These are phyloP conservation scores for Epichloe scottii DNA, from an alignment of 2,329 filamentous ascomycete genomes.

Conservation along the genomic window DNA sequence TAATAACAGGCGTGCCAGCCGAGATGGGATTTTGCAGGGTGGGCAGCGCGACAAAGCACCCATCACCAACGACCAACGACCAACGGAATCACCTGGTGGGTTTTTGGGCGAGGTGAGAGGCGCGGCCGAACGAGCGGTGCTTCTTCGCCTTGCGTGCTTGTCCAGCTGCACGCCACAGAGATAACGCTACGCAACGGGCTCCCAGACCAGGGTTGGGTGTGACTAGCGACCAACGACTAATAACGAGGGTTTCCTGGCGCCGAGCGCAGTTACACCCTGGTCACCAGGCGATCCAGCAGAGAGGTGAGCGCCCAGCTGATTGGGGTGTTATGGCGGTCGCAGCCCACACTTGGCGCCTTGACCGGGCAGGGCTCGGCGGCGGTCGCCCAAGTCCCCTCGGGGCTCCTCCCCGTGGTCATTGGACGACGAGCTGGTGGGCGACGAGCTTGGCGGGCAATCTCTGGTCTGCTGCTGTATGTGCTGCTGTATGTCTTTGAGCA, in stretches of 20 bases:
- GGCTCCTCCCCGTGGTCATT: not conserved
- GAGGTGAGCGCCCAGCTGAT: slow-evolving; percentile 3
- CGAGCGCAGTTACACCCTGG: slow-evolving; percentile 5
- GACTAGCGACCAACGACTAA: not conserved
- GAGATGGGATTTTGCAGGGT: not conserved
- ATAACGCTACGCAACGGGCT: not conserved
- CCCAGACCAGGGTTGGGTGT: not conserved
- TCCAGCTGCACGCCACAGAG: not conserved
- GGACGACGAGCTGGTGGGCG: not conserved
- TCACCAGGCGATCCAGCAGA: slow-evolving; percentile 4
- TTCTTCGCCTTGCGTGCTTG: not conserved
- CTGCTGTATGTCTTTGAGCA: not conserved
- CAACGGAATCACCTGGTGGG: no score
- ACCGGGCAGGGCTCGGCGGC: not conserved
- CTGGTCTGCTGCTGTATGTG: not conserved
- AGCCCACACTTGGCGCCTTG: not conserved
- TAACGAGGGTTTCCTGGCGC: slow-evolving; percentile 1
- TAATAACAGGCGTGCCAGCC: not conserved
- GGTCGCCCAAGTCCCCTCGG: not conserved
- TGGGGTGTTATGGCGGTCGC: not conserved
- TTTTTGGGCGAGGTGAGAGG: no score
- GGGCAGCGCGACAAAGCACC: no score
- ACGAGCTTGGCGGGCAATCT: not conserved
- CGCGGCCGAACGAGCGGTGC: no score
- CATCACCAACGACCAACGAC: no score